These are phyloP conservation scores for Candida sp. DNA, from an alignment of 1,139 yeast genomes.

Conservation along the genomic window DNA sequence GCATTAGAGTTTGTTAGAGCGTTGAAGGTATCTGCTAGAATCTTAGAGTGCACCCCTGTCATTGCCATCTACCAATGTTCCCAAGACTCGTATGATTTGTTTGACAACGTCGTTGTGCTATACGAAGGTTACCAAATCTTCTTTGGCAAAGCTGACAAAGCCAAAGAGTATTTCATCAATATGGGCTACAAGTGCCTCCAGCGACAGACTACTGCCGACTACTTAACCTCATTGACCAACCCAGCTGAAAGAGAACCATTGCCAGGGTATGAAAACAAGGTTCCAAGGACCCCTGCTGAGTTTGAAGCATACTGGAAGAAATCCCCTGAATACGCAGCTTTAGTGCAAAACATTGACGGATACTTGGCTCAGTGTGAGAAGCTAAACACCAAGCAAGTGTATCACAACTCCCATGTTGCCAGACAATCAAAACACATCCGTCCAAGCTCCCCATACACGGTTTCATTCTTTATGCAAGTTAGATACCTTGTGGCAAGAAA, in stretches of 20 bases:
- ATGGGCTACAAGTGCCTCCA: constrained; percentile 66
- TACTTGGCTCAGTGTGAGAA: constrained; percentile 13
- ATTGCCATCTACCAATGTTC: constrained; percentile 75
- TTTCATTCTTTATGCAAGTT: constrained; percentile 37
- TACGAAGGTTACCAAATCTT: constrained; percentile 82
- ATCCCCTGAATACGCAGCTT: constrained; percentile 21
- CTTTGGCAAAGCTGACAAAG: constrained; percentile 69
- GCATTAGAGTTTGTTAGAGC: constrained; percentile 76
- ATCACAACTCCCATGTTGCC: constrained; percentile 29
- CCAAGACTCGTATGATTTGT: constrained; percentile 42
- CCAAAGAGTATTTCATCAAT: constrained; percentile 52
- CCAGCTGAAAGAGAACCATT: constrained; percentile 63
- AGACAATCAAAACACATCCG: constrained; percentile 29
- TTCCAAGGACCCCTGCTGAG: constrained; percentile 28
- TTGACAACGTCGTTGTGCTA: constrained; percentile 74
- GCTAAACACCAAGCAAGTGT: constrained; percentile 12
- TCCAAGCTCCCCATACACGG: constrained; percentile 34
- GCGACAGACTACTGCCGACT: constrained; percentile 86
- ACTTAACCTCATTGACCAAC: constrained; percentile 73
- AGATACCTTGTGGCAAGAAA: constrained; percentile 31
- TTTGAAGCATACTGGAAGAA: constrained; percentile 27
- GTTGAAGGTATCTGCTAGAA: constrained; percentile 63
- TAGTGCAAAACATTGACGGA: constrained; percentile 21
- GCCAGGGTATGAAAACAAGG: constrained; percentile 45
- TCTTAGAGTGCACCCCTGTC: constrained; percentile 62